These are phyloP conservation scores for Populus euphratica DNA, from an alignment of 345 rosid genomes.

Conservation along the genomic window DNA sequence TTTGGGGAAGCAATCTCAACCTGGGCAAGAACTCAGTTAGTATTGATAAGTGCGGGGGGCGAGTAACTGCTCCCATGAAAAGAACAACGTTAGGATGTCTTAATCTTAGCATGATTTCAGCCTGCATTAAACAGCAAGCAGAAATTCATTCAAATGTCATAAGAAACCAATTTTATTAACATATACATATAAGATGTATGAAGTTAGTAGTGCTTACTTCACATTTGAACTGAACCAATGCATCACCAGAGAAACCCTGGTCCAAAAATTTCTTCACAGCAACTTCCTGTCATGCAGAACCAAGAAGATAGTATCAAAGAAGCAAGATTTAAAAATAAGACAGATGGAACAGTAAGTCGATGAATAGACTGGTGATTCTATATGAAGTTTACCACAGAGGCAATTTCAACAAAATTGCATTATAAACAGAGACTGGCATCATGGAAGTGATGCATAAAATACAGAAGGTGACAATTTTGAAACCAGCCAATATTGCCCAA, in stretches of 20 bases:
- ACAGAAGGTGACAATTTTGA: background rate
- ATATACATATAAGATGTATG: background rate
- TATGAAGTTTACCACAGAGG: background rate
- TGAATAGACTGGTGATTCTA: background rate
- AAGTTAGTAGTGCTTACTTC: slow-evolving; percentile 52
- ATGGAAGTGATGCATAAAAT: background rate
- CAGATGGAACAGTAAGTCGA: slow-evolving; percentile 1
- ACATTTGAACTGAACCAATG: slow-evolving; percentile 78
- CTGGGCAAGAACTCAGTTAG: slow-evolving; percentile 97
- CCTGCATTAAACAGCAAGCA: slow-evolving; percentile 39
- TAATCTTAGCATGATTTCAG: slow-evolving; percentile 88
- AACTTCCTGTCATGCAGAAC: slow-evolving; percentile 70
- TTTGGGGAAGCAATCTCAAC: slow-evolving; percentile 28
- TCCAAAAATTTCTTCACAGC: slow-evolving; percentile 92
- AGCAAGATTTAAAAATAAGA: background rate
- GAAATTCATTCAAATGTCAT: slow-evolving; percentile 5
- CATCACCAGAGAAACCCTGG: slow-evolving; percentile 92
- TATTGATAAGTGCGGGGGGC: slow-evolving; percentile 84
- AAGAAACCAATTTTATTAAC: background rate
- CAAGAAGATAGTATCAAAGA: slow-evolving; percentile 1
- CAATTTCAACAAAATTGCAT: background rate
- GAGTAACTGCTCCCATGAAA: slow-evolving; percentile 98
- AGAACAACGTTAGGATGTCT: slow-evolving; percentile 98
- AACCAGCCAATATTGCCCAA: background rate
- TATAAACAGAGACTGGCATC: background rate